Percentiles rank a stretch among this genome's conserved stretches.
Evolutionary conservation across 2,329 filamentous ascomycete genomes (phyloP).

Genomic region (Ilyonectria destructans): DNA sequence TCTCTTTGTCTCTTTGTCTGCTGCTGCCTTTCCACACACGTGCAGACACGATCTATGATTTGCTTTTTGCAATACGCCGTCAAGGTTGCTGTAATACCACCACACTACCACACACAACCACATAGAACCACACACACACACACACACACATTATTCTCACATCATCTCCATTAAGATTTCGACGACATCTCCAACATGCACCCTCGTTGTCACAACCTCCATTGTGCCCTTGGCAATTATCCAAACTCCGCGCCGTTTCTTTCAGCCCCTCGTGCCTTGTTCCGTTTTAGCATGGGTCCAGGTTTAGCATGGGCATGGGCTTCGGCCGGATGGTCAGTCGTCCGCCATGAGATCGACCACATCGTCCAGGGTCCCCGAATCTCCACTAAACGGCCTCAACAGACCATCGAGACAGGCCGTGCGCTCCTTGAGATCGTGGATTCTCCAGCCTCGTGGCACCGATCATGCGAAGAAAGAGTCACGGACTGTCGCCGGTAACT

Average conservation of each 20-base stretch:
- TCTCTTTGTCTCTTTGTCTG: constrained; percentile 4
- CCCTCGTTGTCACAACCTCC: background rate
- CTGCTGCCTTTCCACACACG: constrained; percentile 19
- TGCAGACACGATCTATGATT: constrained; percentile 48
- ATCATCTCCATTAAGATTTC: constrained; percentile 9
- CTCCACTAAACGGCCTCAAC: constrained; percentile 11
- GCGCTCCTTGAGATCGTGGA: constrained; percentile 18
- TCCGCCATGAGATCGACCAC: constrained; percentile 28
- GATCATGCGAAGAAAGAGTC: constrained; percentile 20
- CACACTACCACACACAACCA: constrained; percentile 30
- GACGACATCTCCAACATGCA: constrained; percentile 11
- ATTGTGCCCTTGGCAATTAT: background rate
- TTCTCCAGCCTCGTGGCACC: constrained; percentile 31
- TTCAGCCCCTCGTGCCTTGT: background rate
- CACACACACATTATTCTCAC: constrained; percentile 17
- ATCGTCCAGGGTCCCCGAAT: constrained; percentile 19
- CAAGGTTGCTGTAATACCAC: constrained; percentile 29
- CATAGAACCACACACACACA: constrained; percentile 37
- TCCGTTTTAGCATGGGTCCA: constrained; percentile 9
- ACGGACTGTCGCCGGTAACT: constrained; percentile 21
- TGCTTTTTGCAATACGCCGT: constrained; percentile 45
- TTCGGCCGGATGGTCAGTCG: constrained; percentile 29
- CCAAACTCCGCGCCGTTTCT: constrained; percentile 1
- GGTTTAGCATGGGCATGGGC: constrained; percentile 30
- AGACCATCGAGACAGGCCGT: constrained; percentile 15